phyloP scores from a whole-genome alignment of 1,284 basidiomycete species.

The Tilletia indica region DNA sequence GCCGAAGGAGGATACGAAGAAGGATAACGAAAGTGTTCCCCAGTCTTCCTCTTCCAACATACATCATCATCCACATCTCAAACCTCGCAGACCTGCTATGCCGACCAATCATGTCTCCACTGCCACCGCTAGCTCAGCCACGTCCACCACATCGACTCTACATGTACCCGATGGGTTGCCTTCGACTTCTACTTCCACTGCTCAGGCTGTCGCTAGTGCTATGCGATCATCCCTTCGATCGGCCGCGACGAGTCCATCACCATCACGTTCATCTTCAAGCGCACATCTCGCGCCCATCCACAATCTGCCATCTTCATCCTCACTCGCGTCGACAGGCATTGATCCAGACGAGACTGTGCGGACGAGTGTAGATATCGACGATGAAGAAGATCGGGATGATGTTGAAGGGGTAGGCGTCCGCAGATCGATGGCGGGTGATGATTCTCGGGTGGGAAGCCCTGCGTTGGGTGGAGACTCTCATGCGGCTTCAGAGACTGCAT shows the following conservation, averaged over 20 bases:
- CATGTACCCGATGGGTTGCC: slow-evolving; percentile 4
- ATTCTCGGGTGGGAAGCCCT: neutral
- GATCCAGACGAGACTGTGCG: neutral
- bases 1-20: slow-evolving; percentile 19
- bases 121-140: neutral
- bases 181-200: neutral
- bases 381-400: neutral
- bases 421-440: neutral
- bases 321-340: neutral
- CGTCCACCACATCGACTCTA: neutral
- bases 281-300: neutral
- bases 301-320: neutral
- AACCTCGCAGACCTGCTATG: slow-evolving; percentile 63
- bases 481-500: neutral
- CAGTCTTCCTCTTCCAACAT: neutral
- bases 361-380: neutral
- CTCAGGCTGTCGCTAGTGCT: slow-evolving; percentile 10
- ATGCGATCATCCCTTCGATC: slow-evolving; percentile 13
- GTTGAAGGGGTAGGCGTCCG: neutral
- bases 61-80: slow-evolving; percentile 55
- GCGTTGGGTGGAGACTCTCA: neutral
- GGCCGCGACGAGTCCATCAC: neutral
- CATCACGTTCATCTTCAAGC: neutral
- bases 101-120: slow-evolving; percentile 55
- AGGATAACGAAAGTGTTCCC: neutral